Evolutionary conservation across 225 moss, liverwort and hornwort species (phyloP).

Genomic region (Pseudisothecium myosuroides): DNA sequence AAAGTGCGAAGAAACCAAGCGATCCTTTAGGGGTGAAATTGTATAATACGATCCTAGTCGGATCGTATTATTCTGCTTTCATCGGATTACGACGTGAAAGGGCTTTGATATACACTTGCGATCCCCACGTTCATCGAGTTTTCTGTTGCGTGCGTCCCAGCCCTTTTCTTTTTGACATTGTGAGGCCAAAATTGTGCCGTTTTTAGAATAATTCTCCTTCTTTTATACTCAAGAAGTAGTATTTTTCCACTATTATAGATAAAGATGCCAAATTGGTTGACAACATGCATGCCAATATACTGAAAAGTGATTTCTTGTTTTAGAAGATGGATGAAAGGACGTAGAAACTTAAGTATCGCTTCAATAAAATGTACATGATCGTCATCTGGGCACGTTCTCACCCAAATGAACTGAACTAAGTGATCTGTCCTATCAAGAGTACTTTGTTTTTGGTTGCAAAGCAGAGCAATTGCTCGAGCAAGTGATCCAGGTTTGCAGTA

Average conservation of each 20-base stretch:
- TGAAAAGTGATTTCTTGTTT: not conserved
- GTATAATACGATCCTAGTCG: not conserved
- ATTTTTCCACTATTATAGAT: not conserved
- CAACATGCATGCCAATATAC: not conserved
- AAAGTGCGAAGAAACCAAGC: not conserved
- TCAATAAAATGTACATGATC: not conserved
- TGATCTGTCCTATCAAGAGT: not conserved
- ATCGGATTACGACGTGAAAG: not conserved
- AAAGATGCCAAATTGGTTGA: not conserved
- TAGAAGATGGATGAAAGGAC: not conserved
- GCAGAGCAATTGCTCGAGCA: not conserved
- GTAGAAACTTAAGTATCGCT: not conserved
- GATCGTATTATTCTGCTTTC: not conserved
- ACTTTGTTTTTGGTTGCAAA: not conserved
- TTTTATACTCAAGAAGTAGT: not conserved
- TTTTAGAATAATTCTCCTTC: not conserved
- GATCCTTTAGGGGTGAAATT: not conserved
- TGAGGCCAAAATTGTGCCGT: not conserved
- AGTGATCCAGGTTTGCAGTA: not conserved
- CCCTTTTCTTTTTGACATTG: not conserved
- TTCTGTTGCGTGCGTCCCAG: not conserved
- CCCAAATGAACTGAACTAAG: not conserved
- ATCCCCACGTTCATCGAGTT: not conserved
- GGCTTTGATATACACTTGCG: not conserved
- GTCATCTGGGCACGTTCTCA: not conserved